Evolutionary conservation across 345 rosid genomes (phyloP), one percentile per base, ranked within the genome.

Genomic region (Draba incana): DNA sequence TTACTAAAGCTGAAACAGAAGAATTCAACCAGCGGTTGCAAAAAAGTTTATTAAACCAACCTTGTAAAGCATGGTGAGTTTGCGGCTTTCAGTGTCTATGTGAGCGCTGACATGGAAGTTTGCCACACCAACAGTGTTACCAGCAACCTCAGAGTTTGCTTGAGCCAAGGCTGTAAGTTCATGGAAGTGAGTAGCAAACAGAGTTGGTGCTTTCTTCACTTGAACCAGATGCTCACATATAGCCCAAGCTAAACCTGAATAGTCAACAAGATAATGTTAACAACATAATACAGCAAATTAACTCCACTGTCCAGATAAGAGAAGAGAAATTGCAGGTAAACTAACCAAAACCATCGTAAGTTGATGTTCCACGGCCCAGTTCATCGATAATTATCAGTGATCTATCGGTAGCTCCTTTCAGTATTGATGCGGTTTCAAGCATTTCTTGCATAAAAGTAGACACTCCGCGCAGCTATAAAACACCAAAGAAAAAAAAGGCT

Each of bases 361-460:
- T 94, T 71, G 99, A 94, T 62, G 99, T 94, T 45, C 97, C 99
- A 33, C 99, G 92, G 42, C 99, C 99, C 75, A 94, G 82, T 82
- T 94, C 99, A 57, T 94, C 98, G 37, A 94, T 91, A 74, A 94
- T 94, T 79, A 94, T 86, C 82, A 94, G 66, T 46, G 99, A 94
- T 75, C 75, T 85, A 50, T 87, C 78, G 7, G 93, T 86, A 56
- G 99, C 99, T 68, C 99, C 99, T 84, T 94, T 89, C 66, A 94
- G 72, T 75, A 94, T 89, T 15, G 99, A 94, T 58, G 98, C 96
- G 11, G 97, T 91, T 77, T 94, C 99, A 74, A 94, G 98, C 99
- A 94, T 94, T 83, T 94, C 98, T 94, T 94, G 99, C 99, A 91
- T 91, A 77, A 94, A 94, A 35, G 99, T 91, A 71, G 99, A 94